A percentile compares a stretch with the other conserved stretches of the same genome.
Evolutionary conservation across 2,329 filamentous ascomycete species (phyloP).

Genomic region (Ilyonectria mors-panacis): DNA sequence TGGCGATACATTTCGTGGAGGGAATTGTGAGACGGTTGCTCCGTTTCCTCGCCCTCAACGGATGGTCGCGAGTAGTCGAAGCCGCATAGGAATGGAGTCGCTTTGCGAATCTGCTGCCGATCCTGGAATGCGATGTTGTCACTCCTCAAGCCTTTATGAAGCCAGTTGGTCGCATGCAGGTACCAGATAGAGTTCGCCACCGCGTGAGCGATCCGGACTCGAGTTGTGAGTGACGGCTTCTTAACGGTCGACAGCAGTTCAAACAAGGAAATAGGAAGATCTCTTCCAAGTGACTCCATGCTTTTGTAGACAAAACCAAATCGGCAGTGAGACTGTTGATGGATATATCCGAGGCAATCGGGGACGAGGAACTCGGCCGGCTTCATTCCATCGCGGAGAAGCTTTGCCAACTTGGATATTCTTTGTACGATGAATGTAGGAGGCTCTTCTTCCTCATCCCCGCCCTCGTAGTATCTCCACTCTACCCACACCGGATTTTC

Average conservation of each 20-base stretch:
- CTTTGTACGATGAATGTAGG: constrained; percentile 4
- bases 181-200: constrained; percentile 8
- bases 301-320: constrained; percentile 11
- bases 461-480: constrained; percentile 16
- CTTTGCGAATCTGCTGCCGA: background rate
- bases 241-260: background rate
- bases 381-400: constrained; percentile 9
- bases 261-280: background rate
- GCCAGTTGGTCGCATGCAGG: constrained; percentile 16
- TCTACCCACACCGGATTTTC: constrained; percentile 5
- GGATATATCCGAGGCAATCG: constrained; percentile 1
- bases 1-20: constrained; percentile 12
- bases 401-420: constrained; percentile 13
- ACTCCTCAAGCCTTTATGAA: constrained; percentile 8
- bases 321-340: background rate
- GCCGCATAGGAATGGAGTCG: constrained; percentile 14
- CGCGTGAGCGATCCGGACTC: constrained; percentile 3
- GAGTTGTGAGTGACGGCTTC: constrained; percentile 3
- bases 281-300: background rate
- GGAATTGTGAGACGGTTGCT: background rate
- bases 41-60: constrained; percentile 6
- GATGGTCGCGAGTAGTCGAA: constrained; percentile 16
- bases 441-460: constrained; percentile 7
- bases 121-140: constrained; percentile 10
- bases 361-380: constrained; percentile 18